These are phyloP conservation scores for Arxiozyma telluris DNA, from an alignment of 1,139 yeast genomes.

Conservation along the genomic window DNA sequence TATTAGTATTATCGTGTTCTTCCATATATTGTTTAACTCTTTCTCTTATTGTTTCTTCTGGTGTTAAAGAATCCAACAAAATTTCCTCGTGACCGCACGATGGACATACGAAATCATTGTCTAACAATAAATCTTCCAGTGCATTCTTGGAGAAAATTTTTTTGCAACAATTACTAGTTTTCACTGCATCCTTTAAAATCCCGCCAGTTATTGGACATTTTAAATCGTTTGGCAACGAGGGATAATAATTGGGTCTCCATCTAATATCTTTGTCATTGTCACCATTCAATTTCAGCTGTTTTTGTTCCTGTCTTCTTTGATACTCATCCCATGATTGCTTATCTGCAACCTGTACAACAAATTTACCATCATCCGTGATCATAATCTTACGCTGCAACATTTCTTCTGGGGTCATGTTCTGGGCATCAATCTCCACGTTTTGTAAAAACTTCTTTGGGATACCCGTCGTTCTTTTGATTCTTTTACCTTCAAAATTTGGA, in stretches of 20 bases:
- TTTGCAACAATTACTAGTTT: conserved; percentile 69
- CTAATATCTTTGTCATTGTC: conserved; percentile 30
- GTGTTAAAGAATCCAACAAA: conserved; percentile 59
- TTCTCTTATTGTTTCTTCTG: conserved; percentile 50
- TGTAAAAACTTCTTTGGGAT: conserved; percentile 89
- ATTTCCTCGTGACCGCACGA: conserved; percentile 69
- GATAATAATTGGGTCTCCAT: conserved; percentile 26
- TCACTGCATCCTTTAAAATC: conserved; percentile 64
- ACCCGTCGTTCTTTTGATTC: conserved; percentile 91
- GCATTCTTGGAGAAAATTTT: conserved; percentile 47
- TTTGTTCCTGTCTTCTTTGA: conserved; percentile 57
- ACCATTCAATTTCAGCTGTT: conserved; percentile 44
- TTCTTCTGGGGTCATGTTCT: conserved; percentile 45
- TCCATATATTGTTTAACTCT: conserved; percentile 46
- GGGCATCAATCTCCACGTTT: conserved; percentile 57
- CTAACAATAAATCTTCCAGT: conserved; percentile 69
- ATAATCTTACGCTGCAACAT: conserved; percentile 69
- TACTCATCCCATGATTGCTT: conserved; percentile 83
- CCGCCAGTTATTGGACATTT: conserved; percentile 53
- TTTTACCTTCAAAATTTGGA: conserved; percentile 87
- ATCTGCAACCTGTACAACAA: conserved; percentile 92
- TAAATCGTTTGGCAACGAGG: conserved; percentile 36
- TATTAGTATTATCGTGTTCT: conserved; percentile 24
- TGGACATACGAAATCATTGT: conserved; percentile 85
- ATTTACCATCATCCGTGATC: conserved; percentile 92